Conservation (phyloP, 495 filamentous ascomycete species). For the Aspergillus taichungensis region DNA sequence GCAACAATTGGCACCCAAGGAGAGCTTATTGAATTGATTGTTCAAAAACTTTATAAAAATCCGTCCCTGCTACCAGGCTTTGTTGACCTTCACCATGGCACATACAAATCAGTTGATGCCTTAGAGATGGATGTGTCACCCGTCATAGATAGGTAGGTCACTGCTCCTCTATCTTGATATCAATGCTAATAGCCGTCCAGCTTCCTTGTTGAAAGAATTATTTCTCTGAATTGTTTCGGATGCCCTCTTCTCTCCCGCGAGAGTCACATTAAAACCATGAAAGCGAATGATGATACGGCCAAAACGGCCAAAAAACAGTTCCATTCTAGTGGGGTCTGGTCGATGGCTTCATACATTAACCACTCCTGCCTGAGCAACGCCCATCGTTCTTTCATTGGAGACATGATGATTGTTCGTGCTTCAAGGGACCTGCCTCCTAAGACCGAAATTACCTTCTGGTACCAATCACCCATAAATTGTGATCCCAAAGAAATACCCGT, state of each 20-base stretch:
- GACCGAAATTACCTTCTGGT: constrained; percentile 41
- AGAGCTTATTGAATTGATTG: constrained; percentile 28
- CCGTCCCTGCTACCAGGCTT: constrained; percentile 33
- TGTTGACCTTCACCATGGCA: constrained; percentile 36
- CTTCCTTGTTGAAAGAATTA: constrained; percentile 37
- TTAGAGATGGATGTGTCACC: constrained; percentile 33
- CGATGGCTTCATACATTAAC: constrained; percentile 45
- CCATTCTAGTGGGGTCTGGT: constrained; percentile 43
- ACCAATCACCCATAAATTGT: constrained; percentile 20
- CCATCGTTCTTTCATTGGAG: constrained; percentile 45
- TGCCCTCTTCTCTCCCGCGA: constrained; percentile 30
- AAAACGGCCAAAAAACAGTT: constrained; percentile 8
- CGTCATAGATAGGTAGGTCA: constrained; percentile 42
- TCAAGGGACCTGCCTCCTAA: constrained; percentile 30
- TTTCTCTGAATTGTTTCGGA: constrained; percentile 42
- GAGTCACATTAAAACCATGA: constrained; percentile 13
- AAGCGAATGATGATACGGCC: neutral
- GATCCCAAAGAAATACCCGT: constrained; percentile 7
- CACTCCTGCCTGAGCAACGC: constrained; percentile 44
- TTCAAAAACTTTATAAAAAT: constrained; percentile 43
- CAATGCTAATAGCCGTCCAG: constrained; percentile 11
- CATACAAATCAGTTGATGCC: constrained; percentile 20
- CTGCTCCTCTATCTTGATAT: neutral
- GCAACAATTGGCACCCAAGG: constrained; percentile 22
- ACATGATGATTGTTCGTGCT: constrained; percentile 52